Evolutionary conservation across 805 yeast species (phyloP), one percentile per base, ranked within the genome.

Genomic region (Yamadazyma scolyti): DNA sequence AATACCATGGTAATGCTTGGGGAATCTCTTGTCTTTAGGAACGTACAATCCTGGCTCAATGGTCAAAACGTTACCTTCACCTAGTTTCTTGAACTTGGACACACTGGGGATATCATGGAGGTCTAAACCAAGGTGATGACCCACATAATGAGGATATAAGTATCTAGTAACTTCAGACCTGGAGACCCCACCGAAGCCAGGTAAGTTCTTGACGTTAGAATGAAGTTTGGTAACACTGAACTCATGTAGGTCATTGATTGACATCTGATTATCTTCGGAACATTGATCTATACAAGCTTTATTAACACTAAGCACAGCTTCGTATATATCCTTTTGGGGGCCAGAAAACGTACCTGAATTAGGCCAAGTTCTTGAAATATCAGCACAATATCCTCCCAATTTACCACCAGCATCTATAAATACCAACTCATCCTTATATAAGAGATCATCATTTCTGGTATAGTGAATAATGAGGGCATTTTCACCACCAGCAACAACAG

Each of bases 351-450:
- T 63, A 2, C 94, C 86, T 22, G 73, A 72, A 28, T 79, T 81
- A 4, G 98, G 98, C 97, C 97, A 93, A 0, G 97, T 82, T 42
- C 99, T 72, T 2, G 97, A 89, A 27, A 93, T 93, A 57, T 93
- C 99, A 1, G 97, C 80, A 50, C 95, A 80, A 56, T 93, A 93
- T 1, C 97, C 97, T 23, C 97, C 98, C 25, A 82, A 55, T 29
- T 83, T 73, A 4, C 97, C 99, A 1, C 95, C 94, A 3, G 97
- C 97, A 57, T 93, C 99, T 3, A 93, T 88, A 17, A 93, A 73
- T 6, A 88, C 96, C 68, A 85, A 61, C 40, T 90, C 97, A 41
- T 79, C 87, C 25, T 74, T 71, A 35, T 73, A 73, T 40, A 93
- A 68, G 9, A 82, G 57, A 50, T 86, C 95, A 56, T 93, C 95